phyloP scores from a whole-genome alignment of 2,329 filamentous ascomycete species.

The Fusarium sp. region DNA sequence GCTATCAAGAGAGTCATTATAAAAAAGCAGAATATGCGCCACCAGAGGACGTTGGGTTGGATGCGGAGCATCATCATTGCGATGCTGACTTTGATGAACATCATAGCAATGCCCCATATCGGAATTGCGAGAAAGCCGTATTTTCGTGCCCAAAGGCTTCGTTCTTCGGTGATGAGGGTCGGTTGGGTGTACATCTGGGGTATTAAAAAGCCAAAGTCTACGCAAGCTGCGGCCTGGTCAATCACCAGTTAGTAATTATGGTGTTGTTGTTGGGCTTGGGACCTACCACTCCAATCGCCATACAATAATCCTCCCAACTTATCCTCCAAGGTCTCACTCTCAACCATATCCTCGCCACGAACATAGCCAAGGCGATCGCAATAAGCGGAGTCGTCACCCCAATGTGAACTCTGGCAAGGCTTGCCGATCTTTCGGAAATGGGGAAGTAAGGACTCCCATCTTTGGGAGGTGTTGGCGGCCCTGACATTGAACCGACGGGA shows the following conservation, averaged over 20 bases:
- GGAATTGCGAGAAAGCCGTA: conserved; percentile 12
- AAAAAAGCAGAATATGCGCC: conserved; percentile 15
- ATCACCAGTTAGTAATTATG: not conserved
- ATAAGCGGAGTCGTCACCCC: not conserved
- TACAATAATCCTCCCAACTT: conserved; percentile 15
- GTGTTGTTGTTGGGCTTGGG: fast-evolving
- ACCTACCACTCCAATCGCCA: conserved; percentile 10
- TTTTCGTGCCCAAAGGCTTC: not conserved
- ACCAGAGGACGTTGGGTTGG: conserved; percentile 8
- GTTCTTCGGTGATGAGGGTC: not conserved
- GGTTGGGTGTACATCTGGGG: conserved; percentile 14
- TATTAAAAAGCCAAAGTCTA: conserved; percentile 13
- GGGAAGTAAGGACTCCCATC: conserved; percentile 21
- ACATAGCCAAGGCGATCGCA: conserved; percentile 5
- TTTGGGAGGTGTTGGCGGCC: not conserved
- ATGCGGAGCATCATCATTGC: conserved; percentile 30
- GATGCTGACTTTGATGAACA: conserved; percentile 27
- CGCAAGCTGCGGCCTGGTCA: not conserved
- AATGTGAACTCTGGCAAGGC: not conserved
- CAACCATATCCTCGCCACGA: conserved; percentile 12
- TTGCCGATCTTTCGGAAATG: not conserved
- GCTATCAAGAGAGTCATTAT: conserved; percentile 9
- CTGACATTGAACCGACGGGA: not conserved
- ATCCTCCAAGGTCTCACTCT: not conserved
- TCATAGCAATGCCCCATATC: conserved; percentile 23